Percentiles rank a stretch among this genome's conserved stretches.
phyloP scores from a whole-genome alignment of 73 alveolate species.

The Halteria grandinella region DNA sequence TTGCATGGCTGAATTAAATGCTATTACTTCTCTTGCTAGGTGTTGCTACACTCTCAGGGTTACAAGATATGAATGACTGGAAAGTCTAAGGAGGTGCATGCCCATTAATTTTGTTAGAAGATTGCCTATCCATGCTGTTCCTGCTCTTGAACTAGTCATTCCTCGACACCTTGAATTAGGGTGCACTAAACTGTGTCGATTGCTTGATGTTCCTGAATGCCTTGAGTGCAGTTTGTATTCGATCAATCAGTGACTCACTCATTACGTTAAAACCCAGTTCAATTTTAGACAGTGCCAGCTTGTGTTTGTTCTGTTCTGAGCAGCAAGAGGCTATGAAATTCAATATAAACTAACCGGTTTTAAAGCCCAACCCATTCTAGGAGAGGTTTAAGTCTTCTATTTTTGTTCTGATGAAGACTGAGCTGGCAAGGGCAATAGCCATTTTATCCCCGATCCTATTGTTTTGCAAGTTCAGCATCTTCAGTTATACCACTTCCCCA shows the following conservation, averaged over 20 bases:
- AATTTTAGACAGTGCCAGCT: background rate
- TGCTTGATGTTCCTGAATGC: too few species aligned
- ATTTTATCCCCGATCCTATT: conserved; percentile 28
- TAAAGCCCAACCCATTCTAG: conserved; percentile 37
- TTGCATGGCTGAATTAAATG: too few species aligned
- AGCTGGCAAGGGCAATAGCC: background rate
- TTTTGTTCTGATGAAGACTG: background rate
- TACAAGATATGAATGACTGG: too few species aligned
- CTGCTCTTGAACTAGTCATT: too few species aligned
- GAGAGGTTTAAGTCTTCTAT: conserved; percentile 22
- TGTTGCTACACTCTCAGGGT: too few species aligned
- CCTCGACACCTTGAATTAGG: too few species aligned
- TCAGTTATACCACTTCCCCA: background rate
- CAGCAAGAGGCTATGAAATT: background rate
- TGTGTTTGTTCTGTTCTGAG: background rate
- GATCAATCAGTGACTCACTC: conserved; percentile 2
- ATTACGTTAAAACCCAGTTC: conserved; percentile 14
- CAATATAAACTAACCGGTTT: background rate
- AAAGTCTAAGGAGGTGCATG: too few species aligned
- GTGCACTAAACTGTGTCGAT: too few species aligned
- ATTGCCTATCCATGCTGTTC: too few species aligned
- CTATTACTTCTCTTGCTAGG: too few species aligned
- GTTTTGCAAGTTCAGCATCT: background rate
- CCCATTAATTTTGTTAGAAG: too few species aligned
- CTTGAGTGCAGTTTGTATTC: too few species aligned